Conservation (phyloP, 345 rosid genomes). For the Leavenworthia alabamica region DNA sequence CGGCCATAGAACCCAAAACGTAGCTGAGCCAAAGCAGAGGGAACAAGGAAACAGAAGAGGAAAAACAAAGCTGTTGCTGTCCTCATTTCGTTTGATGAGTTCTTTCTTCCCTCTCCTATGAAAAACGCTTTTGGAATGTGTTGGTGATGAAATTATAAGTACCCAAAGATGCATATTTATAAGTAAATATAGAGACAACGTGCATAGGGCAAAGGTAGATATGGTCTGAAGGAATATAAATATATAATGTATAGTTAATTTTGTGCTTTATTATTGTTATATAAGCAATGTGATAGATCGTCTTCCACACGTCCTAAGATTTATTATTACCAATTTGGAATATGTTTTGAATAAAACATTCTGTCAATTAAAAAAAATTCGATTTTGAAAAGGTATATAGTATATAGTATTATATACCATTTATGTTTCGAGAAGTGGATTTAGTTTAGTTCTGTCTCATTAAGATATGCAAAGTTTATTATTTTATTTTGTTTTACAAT, state of each 20-base stretch:
- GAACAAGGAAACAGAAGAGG: slow-evolving; percentile 22
- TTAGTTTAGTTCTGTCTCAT: not conserved
- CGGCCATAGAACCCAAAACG: slow-evolving; percentile 46
- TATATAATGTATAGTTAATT: too few relatives aligned
- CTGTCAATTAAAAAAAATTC: too few relatives aligned
- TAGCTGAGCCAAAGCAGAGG: slow-evolving; percentile 41
- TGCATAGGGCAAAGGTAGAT: not conserved
- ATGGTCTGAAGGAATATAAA: too few relatives aligned
- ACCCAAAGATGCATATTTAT: slow-evolving; percentile 8
- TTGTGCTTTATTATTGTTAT: too few relatives aligned
- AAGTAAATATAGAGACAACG: not conserved
- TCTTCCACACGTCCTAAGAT: slow-evolving; percentile 21
- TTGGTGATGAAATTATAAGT: slow-evolving; percentile 7
- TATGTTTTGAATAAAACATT: too few relatives aligned
- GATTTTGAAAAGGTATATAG: not conserved
- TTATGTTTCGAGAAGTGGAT: not conserved
- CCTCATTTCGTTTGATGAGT: slow-evolving; percentile 7
- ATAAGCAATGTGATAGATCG: too few relatives aligned
- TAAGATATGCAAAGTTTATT: too few relatives aligned
- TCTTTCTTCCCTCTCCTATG: not conserved
- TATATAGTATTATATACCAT: too few relatives aligned
- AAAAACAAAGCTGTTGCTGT: slow-evolving; percentile 18
- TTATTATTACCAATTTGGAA: slow-evolving; percentile 12
- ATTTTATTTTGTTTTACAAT: too few relatives aligned
- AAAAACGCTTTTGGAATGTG: not conserved